These are phyloP conservation scores for Chaetomium tenue DNA, from an alignment of 495 filamentous ascomycete genomes.

Conservation along the genomic window DNA sequence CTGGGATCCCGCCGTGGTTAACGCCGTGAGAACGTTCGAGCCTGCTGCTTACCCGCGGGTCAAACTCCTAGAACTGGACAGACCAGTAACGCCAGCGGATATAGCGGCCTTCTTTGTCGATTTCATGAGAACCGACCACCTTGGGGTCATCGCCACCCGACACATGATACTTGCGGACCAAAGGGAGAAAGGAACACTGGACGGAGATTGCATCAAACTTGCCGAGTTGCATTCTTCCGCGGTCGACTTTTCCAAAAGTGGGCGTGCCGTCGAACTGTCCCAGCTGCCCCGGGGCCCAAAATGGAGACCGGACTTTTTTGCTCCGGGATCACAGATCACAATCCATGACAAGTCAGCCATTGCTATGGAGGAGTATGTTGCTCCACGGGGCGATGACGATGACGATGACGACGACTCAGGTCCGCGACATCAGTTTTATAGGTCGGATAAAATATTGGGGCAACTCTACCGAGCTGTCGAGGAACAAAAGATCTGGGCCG, in stretches of 20 bases:
- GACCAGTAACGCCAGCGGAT: slow-evolving; percentile 54
- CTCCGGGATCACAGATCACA: slow-evolving; percentile 59
- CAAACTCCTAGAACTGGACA: slow-evolving; percentile 53
- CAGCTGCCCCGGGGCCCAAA: slow-evolving; percentile 29
- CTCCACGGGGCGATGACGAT: slow-evolving; percentile 37
- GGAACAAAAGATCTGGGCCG: slow-evolving; percentile 63
- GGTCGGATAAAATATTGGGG: slow-evolving; percentile 67
- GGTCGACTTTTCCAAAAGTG: slow-evolving; percentile 82
- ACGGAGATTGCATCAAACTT: slow-evolving; percentile 58
- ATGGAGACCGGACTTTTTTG: slow-evolving; percentile 52
- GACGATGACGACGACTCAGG: slow-evolving; percentile 57
- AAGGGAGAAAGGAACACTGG: slow-evolving; percentile 50
- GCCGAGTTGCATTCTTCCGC: slow-evolving; percentile 72
- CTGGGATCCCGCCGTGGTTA: slow-evolving; percentile 54
- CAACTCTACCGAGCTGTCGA: slow-evolving; percentile 72
- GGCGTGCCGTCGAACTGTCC: slow-evolving; percentile 57
- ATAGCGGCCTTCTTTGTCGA: slow-evolving; percentile 75
- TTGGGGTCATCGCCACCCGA: slow-evolving; percentile 65
- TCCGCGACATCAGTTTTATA: slow-evolving; percentile 57
- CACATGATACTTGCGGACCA: slow-evolving; percentile 71
- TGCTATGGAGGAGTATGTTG: slow-evolving; percentile 39
- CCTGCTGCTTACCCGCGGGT: slow-evolving; percentile 69
- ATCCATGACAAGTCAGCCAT: slow-evolving; percentile 51
- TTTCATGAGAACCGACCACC: slow-evolving; percentile 74
- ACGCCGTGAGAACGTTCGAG: slow-evolving; percentile 35